Base-by-base conservation (phyloP, 1,284 basidiomycete genomes). In the Malassezia slooffiae region DNA sequence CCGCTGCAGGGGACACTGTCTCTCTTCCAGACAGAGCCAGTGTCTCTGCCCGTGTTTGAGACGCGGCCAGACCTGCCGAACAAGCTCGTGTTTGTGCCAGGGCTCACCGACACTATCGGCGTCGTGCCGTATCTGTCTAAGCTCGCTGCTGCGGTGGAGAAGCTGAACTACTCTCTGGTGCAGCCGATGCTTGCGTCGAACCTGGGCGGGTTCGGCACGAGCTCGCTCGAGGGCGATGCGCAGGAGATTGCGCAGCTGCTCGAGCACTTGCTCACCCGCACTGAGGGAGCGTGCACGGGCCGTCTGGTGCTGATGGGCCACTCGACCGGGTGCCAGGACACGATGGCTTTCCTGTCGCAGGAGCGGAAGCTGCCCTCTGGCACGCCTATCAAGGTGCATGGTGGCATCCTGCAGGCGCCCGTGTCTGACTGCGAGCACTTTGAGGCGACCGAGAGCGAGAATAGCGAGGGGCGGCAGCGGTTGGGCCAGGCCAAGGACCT, bases 251-350 rank as follows among this genome's bases (percentile, higher is more conserved):
- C 50, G 0, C 16, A 38, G 2, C 51, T 58, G 15, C 38, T 65
- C 17, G 35, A 47, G 11, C 52, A 54, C 29, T 39, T 67, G 3
- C 34, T 24, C 10, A 23, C 43, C 6, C 38, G 41, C 7, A 3
- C 24, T 10, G 48, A 52, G 16, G 5, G 20, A 21, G 34, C 38
- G 17, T 21, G 38, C 5, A 17, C 34, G 3, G 59, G 57, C 34
- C 50, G 48, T 23, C 41, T 67, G 17, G 49, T 67, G 7, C 32
- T 67, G 6, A 60, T 65, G 56, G 64, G 64, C 5, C 64, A 67
- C 34, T 61, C 56, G n/a, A 67, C 64, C 1, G 64, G 64, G 3
- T 65, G 60, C 29, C 62, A 67, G 32, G 62, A 65, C 29, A 43
- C 54, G n/a, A 36, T 65, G n/a, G 45, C 50, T 10, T 57, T 55